Evolutionary conservation across 768 basidiomycete genomes (phyloP), one percentile per base, ranked within the genome.

Genomic region (Tulasnella sp.): DNA sequence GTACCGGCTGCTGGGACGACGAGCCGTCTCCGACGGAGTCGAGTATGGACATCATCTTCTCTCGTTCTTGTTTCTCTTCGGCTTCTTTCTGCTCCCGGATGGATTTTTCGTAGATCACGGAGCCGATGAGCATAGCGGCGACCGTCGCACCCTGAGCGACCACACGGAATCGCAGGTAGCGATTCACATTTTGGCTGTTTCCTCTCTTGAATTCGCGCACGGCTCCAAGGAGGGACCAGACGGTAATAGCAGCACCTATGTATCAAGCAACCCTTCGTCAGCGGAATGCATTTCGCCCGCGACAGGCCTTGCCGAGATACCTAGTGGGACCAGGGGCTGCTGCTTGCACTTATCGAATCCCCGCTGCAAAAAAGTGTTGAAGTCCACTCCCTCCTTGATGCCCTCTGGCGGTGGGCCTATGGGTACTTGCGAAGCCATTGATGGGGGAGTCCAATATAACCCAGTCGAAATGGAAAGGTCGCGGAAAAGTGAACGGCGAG

Each of bases 251-350:
- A 9, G 56, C 71, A 21, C 78, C 78, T 79, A n/a, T n/a, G 34
- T 34, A 31, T 36, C 21, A 4, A 21, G 21, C 18, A 34, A 21
- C 3, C 18, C 8, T 8, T 21, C 38, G 68, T 46, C n/a, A 79
- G 78, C 7, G 31, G n/a, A n/a, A 78, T 75, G 6, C 24, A 38
- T 34, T 34, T 27, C 24, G 27, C 38, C 40, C 39, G 18, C 71
- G 27, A 39, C 82, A 82, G 56, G 2, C 83, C 78, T 7, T 80
- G 80, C 8, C 79, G 81, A 19, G 83, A 31, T 27, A 83, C 85
- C 85, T 46, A 84, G 31, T 6, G 85, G 85, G 9, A 85, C 85
- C 34, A 85, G 77, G 0, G 85, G 85, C 79, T 85, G 84, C 81
- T 85, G 83, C 78, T 84, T 83, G 80, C 83, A 83, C 80, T 85